These are phyloP conservation scores for Botrytis paeoniae DNA, from an alignment of 2,329 filamentous ascomycete species.

Conservation along the genomic window DNA sequence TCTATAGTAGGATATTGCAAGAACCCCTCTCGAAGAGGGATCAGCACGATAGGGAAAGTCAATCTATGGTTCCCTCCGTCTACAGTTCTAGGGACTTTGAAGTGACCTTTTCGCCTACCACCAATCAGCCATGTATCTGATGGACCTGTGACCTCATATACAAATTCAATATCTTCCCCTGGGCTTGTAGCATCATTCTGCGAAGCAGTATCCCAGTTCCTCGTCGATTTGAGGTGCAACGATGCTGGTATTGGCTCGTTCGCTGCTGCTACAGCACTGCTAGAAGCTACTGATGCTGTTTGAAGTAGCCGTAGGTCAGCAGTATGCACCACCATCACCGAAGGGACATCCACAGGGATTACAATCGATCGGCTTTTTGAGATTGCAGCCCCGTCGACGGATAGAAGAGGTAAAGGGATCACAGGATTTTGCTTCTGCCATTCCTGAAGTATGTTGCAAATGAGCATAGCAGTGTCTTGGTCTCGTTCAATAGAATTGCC, in stretches of 20 bases:
- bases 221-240: constrained; percentile 61
- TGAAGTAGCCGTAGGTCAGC: constrained; percentile 60
- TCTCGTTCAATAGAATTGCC: constrained; percentile 37
- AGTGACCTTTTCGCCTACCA: constrained; percentile 75
- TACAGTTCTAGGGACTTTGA: constrained; percentile 54
- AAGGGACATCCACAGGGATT: constrained; percentile 87
- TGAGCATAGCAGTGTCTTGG: constrained; percentile 31
- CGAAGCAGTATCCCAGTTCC: constrained; percentile 55
- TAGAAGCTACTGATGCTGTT: constrained; percentile 38
- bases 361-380: constrained; percentile 61
- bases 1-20: constrained; percentile 77
- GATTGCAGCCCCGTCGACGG: constrained; percentile 30
- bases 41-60: constrained; percentile 66
- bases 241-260: constrained; percentile 65
- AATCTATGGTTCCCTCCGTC: constrained; percentile 45
- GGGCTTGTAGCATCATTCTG: constrained; percentile 24
- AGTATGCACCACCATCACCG: constrained; percentile 78
- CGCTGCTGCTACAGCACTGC: constrained; percentile 47
- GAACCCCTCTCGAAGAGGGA: constrained; percentile 76
- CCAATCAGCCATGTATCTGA: constrained; percentile 81
- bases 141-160: constrained; percentile 75
- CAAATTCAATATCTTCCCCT: constrained; percentile 62
- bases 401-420: constrained; percentile 30
- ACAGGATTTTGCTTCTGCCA: constrained; percentile 31
- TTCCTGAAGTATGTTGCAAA: constrained; percentile 30